A percentile compares a stretch with the other conserved stretches of the same genome.
Evolutionary conservation across 805 yeast species (phyloP).

Genomic region (Saccharomycopsis malanga): DNA sequence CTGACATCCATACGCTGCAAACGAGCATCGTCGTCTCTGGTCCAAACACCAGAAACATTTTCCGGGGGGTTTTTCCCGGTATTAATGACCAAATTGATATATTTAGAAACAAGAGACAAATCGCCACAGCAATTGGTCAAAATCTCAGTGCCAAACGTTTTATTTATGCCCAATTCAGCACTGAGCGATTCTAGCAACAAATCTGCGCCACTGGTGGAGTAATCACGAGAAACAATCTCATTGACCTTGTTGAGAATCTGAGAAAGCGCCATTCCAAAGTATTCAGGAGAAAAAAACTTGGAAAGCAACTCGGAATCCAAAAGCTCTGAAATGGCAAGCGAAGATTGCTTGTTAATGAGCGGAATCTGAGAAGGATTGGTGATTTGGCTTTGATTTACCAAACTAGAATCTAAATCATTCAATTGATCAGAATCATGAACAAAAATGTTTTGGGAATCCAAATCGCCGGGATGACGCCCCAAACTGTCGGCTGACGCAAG

Average conservation of each 20-base stretch:
- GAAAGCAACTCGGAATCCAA: conserved; percentile 26
- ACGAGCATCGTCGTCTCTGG: conserved; percentile 36
- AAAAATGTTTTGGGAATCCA: conserved; percentile 26
- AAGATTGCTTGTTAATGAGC: conserved; percentile 22
- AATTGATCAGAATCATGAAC: conserved; percentile 32
- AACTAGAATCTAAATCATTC: conserved; percentile 16
- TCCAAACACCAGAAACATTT: conserved; percentile 41
- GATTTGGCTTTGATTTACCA: conserved; percentile 26
- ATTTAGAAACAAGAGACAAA: conserved; percentile 35
- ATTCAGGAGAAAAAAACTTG: conserved; percentile 29
- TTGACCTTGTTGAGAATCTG: conserved; percentile 31
- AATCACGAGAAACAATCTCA: conserved; percentile 35
- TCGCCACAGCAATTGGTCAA: conserved; percentile 40
- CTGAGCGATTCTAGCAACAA: conserved; percentile 35
- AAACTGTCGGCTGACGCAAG: neutral
- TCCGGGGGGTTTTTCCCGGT: conserved; percentile 37
- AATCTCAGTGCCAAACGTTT: conserved; percentile 36
- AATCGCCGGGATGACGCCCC: neutral
- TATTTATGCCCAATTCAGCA: conserved; percentile 37
- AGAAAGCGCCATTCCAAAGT: conserved; percentile 27
- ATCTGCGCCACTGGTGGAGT: conserved; percentile 38
- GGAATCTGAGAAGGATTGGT: conserved; percentile 30
- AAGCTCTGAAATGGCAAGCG: conserved; percentile 14
- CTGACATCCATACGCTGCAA: conserved; percentile 28
- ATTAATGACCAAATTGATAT: conserved; percentile 34